These are phyloP conservation scores for Madurella fahalii DNA, from an alignment of 2,329 filamentous ascomycete species.

Conservation along the genomic window DNA sequence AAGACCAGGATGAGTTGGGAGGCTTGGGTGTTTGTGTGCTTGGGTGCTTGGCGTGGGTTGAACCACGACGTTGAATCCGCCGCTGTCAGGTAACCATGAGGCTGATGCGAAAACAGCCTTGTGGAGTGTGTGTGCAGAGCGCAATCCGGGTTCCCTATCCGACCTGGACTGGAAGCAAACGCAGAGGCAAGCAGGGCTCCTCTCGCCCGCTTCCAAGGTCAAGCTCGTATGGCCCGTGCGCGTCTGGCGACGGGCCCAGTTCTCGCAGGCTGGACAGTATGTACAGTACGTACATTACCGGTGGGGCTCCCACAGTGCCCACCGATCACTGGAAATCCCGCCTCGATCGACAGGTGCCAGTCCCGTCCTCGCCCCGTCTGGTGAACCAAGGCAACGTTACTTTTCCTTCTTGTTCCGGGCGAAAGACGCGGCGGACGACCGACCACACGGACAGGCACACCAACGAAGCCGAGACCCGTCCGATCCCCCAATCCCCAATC, in stretches of 20 bases:
- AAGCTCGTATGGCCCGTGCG: not conserved
- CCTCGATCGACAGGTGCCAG: constrained; percentile 10
- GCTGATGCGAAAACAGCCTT: not conserved
- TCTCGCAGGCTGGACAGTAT: too few relatives aligned
- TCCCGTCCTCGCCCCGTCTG: constrained; percentile 6
- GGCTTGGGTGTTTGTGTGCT: not conserved
- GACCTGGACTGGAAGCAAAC: not conserved
- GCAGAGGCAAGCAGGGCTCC: too few relatives aligned
- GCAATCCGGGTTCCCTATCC: not conserved
- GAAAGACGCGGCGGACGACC: constrained; percentile 6
- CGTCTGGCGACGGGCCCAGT: too few relatives aligned
- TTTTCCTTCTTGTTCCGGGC: constrained; percentile 10
- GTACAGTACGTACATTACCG: not conserved
- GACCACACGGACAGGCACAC: not conserved
- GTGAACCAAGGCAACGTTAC: constrained; percentile 26
- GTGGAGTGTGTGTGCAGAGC: not conserved
- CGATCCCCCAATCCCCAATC: not conserved
- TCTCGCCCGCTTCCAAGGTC: not conserved
- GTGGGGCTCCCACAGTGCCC: not conserved
- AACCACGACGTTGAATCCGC: too few relatives aligned
- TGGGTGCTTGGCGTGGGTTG: too few relatives aligned
- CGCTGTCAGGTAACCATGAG: not conserved
- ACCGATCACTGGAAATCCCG: not conserved
- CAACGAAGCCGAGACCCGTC: constrained; percentile 1
- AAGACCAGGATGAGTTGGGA: not conserved